These are phyloP conservation scores for Xerocomellus amylosporus DNA, from an alignment of 768 basidiomycete species.

Conservation along the genomic window DNA sequence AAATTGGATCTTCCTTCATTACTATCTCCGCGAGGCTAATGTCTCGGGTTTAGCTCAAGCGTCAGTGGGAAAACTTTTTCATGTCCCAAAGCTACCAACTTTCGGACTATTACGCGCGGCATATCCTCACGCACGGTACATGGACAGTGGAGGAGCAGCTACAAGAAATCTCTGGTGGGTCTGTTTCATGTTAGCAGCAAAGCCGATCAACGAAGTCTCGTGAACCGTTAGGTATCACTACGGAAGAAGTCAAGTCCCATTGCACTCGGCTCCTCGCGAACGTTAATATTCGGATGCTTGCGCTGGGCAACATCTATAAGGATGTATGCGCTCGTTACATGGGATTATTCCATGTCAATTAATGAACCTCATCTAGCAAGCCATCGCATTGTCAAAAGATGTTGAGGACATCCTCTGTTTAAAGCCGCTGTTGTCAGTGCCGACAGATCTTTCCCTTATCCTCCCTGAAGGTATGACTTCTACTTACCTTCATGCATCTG, in stretches of 20 bases:
- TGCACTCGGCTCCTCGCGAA: constrained; percentile 56
- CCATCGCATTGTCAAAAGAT: constrained; percentile 66
- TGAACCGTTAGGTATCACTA: constrained; percentile 55
- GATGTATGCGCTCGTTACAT: constrained; percentile 50
- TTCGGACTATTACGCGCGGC: constrained; percentile 71
- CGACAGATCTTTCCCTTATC: constrained; percentile 52
- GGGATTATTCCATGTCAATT: not conserved
- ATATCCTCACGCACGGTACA: constrained; percentile 65
- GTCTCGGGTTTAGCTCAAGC: constrained; percentile 50
- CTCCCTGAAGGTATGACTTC: constrained; percentile 61
- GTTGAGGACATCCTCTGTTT: constrained; percentile 64
- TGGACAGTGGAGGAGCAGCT: constrained; percentile 81
- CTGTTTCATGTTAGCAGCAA: not conserved
- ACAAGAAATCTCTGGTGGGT: constrained; percentile 68
- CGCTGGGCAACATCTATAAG: constrained; percentile 80
- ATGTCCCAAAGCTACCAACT: constrained; percentile 79
- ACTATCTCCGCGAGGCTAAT: not conserved
- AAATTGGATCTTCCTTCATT: constrained; percentile 12
- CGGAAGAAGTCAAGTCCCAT: constrained; percentile 67
- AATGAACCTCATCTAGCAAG: constrained; percentile 52
- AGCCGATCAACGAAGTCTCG: not conserved
- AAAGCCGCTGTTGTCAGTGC: constrained; percentile 39
- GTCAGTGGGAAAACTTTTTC: constrained; percentile 84
- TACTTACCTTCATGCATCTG: not conserved
- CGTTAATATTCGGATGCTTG: constrained; percentile 68